phyloP scores from a whole-genome alignment of 257 asterid genomes.

The Scutellaria barbata region DNA sequence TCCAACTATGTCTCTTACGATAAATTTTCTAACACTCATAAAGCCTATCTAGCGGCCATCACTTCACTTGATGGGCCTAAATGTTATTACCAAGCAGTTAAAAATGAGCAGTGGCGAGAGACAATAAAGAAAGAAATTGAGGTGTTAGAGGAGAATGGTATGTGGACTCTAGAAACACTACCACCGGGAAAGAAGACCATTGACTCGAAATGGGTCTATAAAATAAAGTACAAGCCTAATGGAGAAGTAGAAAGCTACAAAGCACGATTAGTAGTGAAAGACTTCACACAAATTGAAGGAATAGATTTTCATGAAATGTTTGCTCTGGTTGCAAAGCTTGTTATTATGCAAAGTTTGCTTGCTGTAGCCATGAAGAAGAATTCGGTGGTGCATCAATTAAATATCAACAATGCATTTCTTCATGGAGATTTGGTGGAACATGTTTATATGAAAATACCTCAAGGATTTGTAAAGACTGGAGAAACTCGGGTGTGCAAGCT shows the following conservation, averaged over 20 bases:
- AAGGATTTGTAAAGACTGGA: neutral
- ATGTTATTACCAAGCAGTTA: neutral
- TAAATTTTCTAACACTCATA: too few species aligned
- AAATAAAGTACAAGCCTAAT: neutral
- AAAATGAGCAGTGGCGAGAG: neutral
- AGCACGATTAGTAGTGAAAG: neutral
- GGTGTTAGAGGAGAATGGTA: neutral
- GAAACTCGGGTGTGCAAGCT: neutral
- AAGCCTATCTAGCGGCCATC: neutral
- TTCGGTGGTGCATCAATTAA: too few species aligned
- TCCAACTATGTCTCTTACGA: too few species aligned
- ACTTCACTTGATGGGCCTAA: neutral
- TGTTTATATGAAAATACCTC: neutral
- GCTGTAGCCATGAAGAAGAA: too few species aligned
- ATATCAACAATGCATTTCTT: neutral
- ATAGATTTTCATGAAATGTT: slow-evolving; percentile 12
- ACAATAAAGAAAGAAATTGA: neutral
- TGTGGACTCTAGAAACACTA: neutral
- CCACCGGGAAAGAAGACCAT: neutral
- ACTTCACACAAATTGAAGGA: neutral
- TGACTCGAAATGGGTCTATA: slow-evolving; percentile 8
- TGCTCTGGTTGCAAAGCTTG: too few species aligned
- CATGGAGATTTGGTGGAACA: neutral
- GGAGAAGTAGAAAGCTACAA: neutral
- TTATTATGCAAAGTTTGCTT: too few species aligned